These are phyloP conservation scores for Achaetomium macrosporum DNA, from an alignment of 2,329 filamentous ascomycete species.

Conservation along the genomic window DNA sequence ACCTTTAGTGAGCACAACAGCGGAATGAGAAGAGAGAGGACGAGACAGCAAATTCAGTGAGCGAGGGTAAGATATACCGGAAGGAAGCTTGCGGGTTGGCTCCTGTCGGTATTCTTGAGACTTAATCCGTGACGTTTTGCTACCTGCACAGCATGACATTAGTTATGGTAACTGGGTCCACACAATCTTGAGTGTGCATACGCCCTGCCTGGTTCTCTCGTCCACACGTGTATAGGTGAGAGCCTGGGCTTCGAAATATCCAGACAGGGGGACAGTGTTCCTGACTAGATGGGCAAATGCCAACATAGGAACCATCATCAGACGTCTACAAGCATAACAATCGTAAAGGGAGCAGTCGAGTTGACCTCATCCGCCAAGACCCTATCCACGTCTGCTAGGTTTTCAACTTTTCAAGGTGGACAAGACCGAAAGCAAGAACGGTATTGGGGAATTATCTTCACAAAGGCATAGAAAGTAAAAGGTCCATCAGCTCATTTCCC, in stretches of 20 bases:
- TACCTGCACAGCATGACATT: too few relatives aligned
- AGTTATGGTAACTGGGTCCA: too few relatives aligned
- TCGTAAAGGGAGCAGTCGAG: not conserved
- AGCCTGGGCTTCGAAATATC: not conserved
- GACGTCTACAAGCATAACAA: not conserved
- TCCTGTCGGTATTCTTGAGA: too few relatives aligned
- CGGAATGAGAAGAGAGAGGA: too few relatives aligned
- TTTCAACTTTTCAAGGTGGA: conserved; percentile 3
- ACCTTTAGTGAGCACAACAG: too few relatives aligned
- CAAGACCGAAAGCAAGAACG: conserved; percentile 1
- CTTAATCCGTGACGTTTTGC: too few relatives aligned
- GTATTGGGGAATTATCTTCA: conserved; percentile 11
- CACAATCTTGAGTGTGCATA: too few relatives aligned
- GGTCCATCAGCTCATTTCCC: conserved; percentile 5
- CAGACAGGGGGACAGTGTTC: not conserved
- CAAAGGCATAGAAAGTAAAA: not conserved
- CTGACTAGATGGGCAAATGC: not conserved
- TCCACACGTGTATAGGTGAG: not conserved
- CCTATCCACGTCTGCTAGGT: conserved; percentile 12
- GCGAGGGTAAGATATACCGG: too few relatives aligned
- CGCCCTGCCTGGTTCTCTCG: too few relatives aligned
- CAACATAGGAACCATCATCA: not conserved
- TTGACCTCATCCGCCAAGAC: not conserved
- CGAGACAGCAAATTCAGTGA: too few relatives aligned
- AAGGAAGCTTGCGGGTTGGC: too few relatives aligned